A percentile compares a stretch with the other conserved stretches of the same genome.
These are phyloP conservation scores for Selenicereus undatus DNA, from an alignment of 148 eudicot genomes.

Conservation along the genomic window DNA sequence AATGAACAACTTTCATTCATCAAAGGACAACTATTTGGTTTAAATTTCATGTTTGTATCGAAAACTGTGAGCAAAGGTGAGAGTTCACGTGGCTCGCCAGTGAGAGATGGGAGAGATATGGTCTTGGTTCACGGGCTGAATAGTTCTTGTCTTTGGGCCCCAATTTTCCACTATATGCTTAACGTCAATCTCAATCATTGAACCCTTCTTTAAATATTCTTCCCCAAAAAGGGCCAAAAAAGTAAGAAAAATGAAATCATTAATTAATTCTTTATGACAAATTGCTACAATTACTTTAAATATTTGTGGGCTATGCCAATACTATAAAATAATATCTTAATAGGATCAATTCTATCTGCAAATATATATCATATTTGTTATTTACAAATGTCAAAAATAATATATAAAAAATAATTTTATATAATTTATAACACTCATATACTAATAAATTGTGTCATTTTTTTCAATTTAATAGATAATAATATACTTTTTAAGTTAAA, in stretches of 20 bases:
- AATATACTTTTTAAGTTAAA: no score
- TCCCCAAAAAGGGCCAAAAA: not conserved
- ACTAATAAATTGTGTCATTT: no score
- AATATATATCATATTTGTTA: no score
- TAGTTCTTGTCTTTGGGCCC: constrained; percentile 19
- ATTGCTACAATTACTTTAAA: constrained; percentile 2
- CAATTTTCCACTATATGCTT: not conserved
- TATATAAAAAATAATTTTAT: no score
- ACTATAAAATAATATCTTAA: not conserved
- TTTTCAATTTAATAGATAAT: no score
- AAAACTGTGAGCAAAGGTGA: constrained; percentile 10
- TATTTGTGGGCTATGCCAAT: not conserved
- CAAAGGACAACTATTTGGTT: not conserved
- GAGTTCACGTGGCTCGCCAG: constrained; percentile 23
- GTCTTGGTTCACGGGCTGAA: constrained; percentile 22
- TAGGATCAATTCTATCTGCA: not conserved
- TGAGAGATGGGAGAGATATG: not conserved
- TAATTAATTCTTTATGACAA: not conserved
- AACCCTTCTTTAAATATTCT: not conserved
- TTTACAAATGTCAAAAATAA: no score
- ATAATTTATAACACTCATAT: no score
- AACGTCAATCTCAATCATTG: constrained; percentile 24
- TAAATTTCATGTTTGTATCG: not conserved
- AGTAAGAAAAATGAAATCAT: no score
- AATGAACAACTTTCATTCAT: not conserved